Percentiles rank a stretch among this genome's conserved stretches.
phyloP scores from a whole-genome alignment of 129 eudicot genomes.

The Pseudognaphalium luteoalbum region DNA sequence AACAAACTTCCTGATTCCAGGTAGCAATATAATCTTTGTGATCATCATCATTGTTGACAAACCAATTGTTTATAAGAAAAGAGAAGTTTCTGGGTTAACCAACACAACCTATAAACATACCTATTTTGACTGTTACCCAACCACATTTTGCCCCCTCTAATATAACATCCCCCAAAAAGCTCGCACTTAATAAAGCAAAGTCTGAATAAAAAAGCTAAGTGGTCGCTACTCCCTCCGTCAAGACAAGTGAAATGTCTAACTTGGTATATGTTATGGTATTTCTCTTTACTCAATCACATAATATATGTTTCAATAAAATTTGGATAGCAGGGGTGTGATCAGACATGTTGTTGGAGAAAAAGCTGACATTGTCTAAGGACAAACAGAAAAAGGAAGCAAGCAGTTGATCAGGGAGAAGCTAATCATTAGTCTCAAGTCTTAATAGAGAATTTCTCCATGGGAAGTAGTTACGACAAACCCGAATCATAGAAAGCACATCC shows the following conservation, averaged over 20 bases:
- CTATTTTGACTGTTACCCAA: neutral
- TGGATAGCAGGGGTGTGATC: neutral
- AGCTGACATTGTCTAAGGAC: neutral
- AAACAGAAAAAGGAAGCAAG: too few species aligned
- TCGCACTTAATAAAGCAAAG: neutral
- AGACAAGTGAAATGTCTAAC: neutral
- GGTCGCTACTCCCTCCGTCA: neutral
- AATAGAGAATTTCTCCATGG: too few species aligned
- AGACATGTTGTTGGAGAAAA: neutral
- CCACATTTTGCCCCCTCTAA: neutral
- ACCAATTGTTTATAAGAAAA: too few species aligned
- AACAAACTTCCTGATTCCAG: too few species aligned
- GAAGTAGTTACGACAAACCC: too few species aligned
- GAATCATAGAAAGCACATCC: too few species aligned
- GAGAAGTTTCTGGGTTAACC: neutral
- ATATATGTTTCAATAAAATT: neutral
- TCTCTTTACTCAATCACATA: neutral
- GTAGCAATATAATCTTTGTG: too few species aligned
- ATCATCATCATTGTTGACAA: too few species aligned
- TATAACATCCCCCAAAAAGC: neutral
- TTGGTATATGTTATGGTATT: neutral
- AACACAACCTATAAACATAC: neutral
- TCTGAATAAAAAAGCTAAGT: neutral
- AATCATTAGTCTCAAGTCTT: too few species aligned
- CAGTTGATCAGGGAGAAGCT: too few species aligned